A percentile compares a stretch with the other conserved stretches of the same genome.
phyloP scores from a whole-genome alignment of 805 yeast species.

The Pichia nakasei region DNA sequence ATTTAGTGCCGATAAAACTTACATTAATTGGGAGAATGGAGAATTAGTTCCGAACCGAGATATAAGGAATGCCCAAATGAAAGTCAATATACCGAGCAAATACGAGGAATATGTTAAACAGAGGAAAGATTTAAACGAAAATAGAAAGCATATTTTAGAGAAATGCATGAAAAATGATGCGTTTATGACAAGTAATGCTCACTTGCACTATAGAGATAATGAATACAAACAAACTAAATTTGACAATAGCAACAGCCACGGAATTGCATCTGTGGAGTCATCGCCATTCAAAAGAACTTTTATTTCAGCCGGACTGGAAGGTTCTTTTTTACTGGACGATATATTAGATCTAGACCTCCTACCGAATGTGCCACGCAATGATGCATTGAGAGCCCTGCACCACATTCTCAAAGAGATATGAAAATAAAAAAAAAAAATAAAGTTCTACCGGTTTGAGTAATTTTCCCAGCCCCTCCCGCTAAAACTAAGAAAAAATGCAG shows the following conservation, averaged over 20 bases:
- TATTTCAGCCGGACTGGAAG: background rate
- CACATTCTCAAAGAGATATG: background rate
- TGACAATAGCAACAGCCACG: background rate
- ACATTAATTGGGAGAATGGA: no score
- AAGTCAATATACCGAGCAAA: background rate
- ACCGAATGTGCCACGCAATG: background rate
- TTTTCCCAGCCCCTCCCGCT: no score
- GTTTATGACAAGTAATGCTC: background rate
- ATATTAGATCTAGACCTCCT: background rate
- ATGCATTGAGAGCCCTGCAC: background rate
- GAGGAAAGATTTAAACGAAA: background rate
- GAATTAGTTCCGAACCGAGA: no score
- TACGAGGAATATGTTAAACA: slow-evolving; percentile 2
- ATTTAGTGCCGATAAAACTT: no score
- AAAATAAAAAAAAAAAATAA: background rate
- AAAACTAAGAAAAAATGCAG: no score
- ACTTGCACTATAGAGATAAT: background rate
- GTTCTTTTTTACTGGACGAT: background rate
- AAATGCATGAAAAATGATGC: slow-evolving; percentile 8
- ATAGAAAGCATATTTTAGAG: background rate
- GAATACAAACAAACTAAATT: background rate
- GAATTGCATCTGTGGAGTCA: background rate
- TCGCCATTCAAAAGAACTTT: background rate
- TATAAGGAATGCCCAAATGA: no score
- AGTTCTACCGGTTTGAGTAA: no score